These are phyloP conservation scores for Rhododendron molle DNA, from an alignment of 148 eudicot genomes.

Conservation along the genomic window DNA sequence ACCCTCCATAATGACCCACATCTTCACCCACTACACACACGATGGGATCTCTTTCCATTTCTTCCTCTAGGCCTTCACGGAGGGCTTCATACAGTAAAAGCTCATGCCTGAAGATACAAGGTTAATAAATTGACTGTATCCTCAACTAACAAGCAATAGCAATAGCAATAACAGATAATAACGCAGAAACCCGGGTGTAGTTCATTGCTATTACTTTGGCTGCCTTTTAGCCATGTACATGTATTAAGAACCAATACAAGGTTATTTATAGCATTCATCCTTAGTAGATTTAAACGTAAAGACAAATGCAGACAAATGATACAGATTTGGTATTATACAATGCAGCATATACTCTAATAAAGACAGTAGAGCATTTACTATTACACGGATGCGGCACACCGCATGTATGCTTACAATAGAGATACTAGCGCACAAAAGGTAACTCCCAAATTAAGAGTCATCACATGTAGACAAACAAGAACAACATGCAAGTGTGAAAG, in stretches of 20 bases:
- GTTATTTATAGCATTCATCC: background rate
- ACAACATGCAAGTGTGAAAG: background rate
- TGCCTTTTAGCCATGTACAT: background rate
- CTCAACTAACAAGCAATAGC: background rate
- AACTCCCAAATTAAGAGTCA: background rate
- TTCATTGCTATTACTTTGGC: background rate
- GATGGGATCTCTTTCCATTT: conserved; percentile 71
- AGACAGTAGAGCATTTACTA: background rate
- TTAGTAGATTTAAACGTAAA: background rate
- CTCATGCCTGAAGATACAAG: conserved; percentile 51
- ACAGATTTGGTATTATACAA: background rate
- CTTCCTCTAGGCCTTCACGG: conserved; percentile 86
- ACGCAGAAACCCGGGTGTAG: background rate
- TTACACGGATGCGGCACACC: background rate
- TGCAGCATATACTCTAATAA: background rate
- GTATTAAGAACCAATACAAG: background rate
- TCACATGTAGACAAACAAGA: background rate
- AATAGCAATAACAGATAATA: background rate
- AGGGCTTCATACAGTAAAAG: conserved; percentile 85
- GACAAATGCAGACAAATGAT: background rate
- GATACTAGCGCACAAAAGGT: background rate
- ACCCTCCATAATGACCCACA: conserved; percentile 89
- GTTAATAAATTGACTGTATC: background rate
- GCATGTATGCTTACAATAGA: background rate
- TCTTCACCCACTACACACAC: conserved; percentile 88